Base-by-base conservation (phyloP, 331 rosid genomes). In the Erythrophleum ivorense region DNA sequence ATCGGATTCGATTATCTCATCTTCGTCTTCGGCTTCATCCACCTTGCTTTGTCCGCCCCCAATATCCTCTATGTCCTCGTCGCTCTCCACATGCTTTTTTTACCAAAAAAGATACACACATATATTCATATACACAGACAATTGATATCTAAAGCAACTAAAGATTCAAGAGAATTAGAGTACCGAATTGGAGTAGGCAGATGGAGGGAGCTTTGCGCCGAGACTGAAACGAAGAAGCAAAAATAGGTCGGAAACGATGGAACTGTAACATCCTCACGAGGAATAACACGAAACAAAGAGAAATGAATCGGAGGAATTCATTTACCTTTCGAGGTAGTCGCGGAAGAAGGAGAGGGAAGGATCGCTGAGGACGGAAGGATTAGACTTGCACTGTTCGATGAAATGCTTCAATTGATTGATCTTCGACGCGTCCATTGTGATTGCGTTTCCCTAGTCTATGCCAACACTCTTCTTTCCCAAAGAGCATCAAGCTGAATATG, bases 291-390 rank as follows among this genome's bases (percentile, higher is more conserved):
- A 45, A 45, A 40, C 2, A 15, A n/a, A 46, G 46, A 16, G 13
- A 60, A 45, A 40, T 3, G 24, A 34, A 46, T 11, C 14, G 49
- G 43, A 73, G 75, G 62, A 59, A 7, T 57, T 7, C 34, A 21
- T 9, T 66, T 84, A 92, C 98, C 97, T 94, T 60, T 92, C 89
- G 55, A 94, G 89, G 53, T 90, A 94, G 18, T 94, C 98, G 80
- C 98, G 97, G 95, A 94, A 94, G 89, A 94, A 94, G 24, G 92
- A 92, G 43, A 94, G 97, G 36, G 97, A 85, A 76, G 97, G 98
- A 71, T 94, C 97, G 78, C 64, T 62, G 84, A 94, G 97, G 33
- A 85, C 2, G 29, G 94, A 90, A 77, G 98, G 98, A 66, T 89
- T 64, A 82, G 98, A 84, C 87, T 94, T 90, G 84, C 90, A 87